These are phyloP conservation scores for Martiniozyma abietophila DNA, from an alignment of 805 yeast species.

Conservation along the genomic window DNA sequence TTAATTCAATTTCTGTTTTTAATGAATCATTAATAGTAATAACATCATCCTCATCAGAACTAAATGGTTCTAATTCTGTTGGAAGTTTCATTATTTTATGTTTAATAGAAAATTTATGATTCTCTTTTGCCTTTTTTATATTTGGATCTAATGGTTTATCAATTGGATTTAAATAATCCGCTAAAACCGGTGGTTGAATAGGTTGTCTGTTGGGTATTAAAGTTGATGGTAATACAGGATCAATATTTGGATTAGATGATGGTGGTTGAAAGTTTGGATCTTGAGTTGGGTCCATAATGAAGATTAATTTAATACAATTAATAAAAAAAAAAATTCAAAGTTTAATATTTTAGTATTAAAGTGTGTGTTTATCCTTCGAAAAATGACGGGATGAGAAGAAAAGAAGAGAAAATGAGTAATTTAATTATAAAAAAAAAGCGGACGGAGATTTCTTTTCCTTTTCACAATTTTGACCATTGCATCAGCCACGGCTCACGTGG, in stretches of 20 bases:
- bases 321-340: too few relatives aligned
- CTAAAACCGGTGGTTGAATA: constrained; percentile 69
- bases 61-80: constrained; percentile 49
- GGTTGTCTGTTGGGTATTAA: constrained; percentile 68
- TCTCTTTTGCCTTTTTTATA: constrained; percentile 11
- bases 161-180: constrained; percentile 59
- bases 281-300: constrained; percentile 92
- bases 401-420: background rate
- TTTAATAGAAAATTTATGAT: constrained; percentile 11
- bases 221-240: constrained; percentile 59
- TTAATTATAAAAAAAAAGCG: background rate
- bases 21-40: too few relatives aligned
- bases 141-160: constrained; percentile 57
- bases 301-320: too few relatives aligned
- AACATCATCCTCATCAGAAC: constrained; percentile 34
- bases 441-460: background rate
- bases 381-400: too few relatives aligned
- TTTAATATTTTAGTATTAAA: too few relatives aligned
- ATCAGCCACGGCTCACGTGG: constrained; percentile 4
- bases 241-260: constrained; percentile 48
- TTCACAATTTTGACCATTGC: constrained; percentile 5
- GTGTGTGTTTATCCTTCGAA: background rate
- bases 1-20: too few relatives aligned
- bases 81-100: constrained; percentile 34
- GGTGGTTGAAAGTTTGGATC: constrained; percentile 91